Evolutionary conservation across 2,329 filamentous ascomycete species (phyloP).

Genomic region (Cyphellophora europaea): DNA sequence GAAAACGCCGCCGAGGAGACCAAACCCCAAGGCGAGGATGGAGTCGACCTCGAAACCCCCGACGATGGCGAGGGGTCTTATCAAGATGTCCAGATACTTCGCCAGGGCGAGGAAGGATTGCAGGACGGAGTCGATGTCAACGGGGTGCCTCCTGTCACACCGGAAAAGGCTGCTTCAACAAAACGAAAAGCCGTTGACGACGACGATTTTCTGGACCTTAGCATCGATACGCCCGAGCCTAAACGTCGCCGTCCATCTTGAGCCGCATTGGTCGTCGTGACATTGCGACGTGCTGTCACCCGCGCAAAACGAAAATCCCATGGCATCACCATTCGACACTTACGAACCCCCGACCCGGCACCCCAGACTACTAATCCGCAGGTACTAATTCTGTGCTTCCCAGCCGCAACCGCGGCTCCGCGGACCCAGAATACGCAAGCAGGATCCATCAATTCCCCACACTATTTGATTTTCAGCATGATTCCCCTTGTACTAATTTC

Average conservation of each 20-base stretch:
- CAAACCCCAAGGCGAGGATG: conserved; percentile 1
- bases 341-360: too few relatives aligned
- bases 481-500: too few relatives aligned
- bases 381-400: too few relatives aligned
- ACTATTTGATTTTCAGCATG: too few relatives aligned
- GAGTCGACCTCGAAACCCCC: conserved; percentile 3
- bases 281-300: too few relatives aligned
- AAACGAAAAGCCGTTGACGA: conserved; percentile 18
- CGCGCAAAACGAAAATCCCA: too few relatives aligned
- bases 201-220: conserved; percentile 14
- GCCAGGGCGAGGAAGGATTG: neutral
- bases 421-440: too few relatives aligned
- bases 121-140: neutral
- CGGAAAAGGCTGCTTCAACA: conserved; percentile 7
- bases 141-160: conserved; percentile 6
- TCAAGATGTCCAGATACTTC: conserved; percentile 2
- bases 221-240: conserved; percentile 15
- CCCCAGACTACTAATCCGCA: too few relatives aligned
- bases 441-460: too few relatives aligned
- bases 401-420: too few relatives aligned
- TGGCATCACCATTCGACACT: too few relatives aligned
- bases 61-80: conserved; percentile 6
- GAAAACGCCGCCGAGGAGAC: conserved; percentile 4
- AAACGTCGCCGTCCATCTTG: conserved; percentile 15
- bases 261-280: too few relatives aligned